phyloP scores from a whole-genome alignment of 345 rosid genomes.

The Trapa bicornis region DNA sequence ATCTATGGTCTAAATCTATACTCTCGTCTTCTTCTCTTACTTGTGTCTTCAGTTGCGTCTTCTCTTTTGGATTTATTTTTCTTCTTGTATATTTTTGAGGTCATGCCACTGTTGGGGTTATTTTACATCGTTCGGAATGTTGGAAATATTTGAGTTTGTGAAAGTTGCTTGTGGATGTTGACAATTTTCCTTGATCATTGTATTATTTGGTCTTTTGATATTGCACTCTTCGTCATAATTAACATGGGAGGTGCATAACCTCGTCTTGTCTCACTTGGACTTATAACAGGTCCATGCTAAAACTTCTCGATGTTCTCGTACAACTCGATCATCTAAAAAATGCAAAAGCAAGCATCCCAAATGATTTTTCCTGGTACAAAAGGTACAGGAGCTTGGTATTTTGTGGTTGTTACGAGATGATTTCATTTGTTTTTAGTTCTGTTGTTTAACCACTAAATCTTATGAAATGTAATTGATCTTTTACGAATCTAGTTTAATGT shows the following conservation, averaged over 20 bases:
- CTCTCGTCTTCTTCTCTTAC: neutral
- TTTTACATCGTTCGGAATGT: neutral
- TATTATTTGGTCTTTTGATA: too few relatives aligned
- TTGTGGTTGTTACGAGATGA: neutral
- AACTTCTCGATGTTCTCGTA: conserved; percentile 87
- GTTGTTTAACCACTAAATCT: neutral
- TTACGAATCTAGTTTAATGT: neutral
- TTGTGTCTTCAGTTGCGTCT: conserved; percentile 4
- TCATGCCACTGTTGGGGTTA: neutral
- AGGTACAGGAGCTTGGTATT: conserved; percentile 32
- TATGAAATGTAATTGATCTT: neutral
- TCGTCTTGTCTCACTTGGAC: conserved; percentile 13
- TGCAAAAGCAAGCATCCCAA: conserved; percentile 98
- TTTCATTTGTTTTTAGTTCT: neutral
- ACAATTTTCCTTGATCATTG: neutral
- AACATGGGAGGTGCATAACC: neutral
- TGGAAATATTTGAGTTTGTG: neutral
- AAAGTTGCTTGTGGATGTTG: neutral
- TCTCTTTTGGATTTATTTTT: neutral
- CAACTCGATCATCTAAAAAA: conserved; percentile 99
- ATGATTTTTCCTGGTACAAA: conserved; percentile 99
- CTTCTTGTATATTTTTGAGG: neutral
- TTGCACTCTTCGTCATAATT: neutral
- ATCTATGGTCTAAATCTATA: conserved; percentile 50
- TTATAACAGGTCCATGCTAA: conserved; percentile 76